A percentile compares a stretch with the other conserved stretches of the same genome.
phyloP scores from a whole-genome alignment of 495 filamentous ascomycete genomes.

The Aspergillus ostianus region DNA sequence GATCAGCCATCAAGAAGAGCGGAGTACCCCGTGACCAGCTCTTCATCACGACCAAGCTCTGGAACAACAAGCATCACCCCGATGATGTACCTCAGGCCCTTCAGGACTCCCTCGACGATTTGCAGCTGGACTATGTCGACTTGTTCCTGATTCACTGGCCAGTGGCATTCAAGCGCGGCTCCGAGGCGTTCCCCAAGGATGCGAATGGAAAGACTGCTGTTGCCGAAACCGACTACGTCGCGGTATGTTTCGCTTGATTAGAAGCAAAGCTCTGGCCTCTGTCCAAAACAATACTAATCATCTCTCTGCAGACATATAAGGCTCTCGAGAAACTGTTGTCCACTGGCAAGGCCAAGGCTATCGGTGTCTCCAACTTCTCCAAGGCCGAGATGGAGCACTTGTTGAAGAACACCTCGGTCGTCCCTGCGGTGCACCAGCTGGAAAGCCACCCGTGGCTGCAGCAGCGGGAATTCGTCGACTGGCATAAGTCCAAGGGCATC shows the following conservation, averaged over 20 bases:
- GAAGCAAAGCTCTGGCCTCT: background rate
- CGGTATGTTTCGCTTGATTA: constrained; percentile 34
- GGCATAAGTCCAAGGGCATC: constrained; percentile 53
- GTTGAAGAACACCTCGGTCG: constrained; percentile 56
- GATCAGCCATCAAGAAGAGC: constrained; percentile 55
- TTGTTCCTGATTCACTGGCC: constrained; percentile 72
- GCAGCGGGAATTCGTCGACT: constrained; percentile 57
- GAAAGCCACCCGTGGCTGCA: constrained; percentile 63
- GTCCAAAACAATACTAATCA: background rate
- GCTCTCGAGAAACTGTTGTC: constrained; percentile 62
- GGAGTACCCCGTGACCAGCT: constrained; percentile 57
- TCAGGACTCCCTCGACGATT: constrained; percentile 58
- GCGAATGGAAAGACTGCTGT: constrained; percentile 42
- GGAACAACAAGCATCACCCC: constrained; percentile 66
- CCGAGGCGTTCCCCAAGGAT: constrained; percentile 42
- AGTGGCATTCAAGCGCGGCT: constrained; percentile 46
- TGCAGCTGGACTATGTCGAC: constrained; percentile 66
- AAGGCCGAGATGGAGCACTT: constrained; percentile 65
- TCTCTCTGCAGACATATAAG: constrained; percentile 48
- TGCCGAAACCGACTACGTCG: constrained; percentile 48
- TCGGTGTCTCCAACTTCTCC: constrained; percentile 79
- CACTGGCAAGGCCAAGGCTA: constrained; percentile 57
- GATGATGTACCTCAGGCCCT: constrained; percentile 59
- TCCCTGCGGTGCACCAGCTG: constrained; percentile 66
- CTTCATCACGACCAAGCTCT: constrained; percentile 71